Percentiles rank a stretch among this genome's conserved stretches.
These are phyloP conservation scores for Arthrobotrys iridis DNA, from an alignment of 2,329 filamentous ascomycete species.

Conservation along the genomic window DNA sequence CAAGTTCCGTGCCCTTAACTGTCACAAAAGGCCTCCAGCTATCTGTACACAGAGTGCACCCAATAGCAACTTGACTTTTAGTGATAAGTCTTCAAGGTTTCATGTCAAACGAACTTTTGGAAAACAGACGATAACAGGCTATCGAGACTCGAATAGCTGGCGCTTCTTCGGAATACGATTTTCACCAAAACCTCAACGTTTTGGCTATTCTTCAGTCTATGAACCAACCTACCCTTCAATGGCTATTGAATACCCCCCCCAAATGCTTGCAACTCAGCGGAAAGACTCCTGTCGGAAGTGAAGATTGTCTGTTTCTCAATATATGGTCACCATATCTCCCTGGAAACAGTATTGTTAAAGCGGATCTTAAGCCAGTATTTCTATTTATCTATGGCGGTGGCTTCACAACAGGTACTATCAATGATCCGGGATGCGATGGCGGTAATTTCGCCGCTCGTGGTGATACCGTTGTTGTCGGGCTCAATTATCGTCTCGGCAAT, in stretches of 20 bases:
- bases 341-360: conserved; percentile 47
- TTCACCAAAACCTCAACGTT: conserved; percentile 63
- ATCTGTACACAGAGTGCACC: conserved; percentile 64
- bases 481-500: conserved; percentile 61
- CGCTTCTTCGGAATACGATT: conserved; percentile 67
- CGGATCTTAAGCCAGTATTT: conserved; percentile 64
- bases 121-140: conserved; percentile 61
- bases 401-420: conserved; percentile 62
- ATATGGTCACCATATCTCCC: conserved; percentile 59
- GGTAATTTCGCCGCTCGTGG: conserved; percentile 64
- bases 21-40: conserved; percentile 59
- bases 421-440: conserved; percentile 62
- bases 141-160: conserved; percentile 65
- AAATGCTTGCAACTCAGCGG: conserved; percentile 61
- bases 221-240: conserved; percentile 59
- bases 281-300: conserved; percentile 62
- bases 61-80: conserved; percentile 60
- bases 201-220: conserved; percentile 64
- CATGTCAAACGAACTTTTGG: conserved; percentile 62
- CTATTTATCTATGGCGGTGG: conserved; percentile 65
- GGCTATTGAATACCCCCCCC: conserved; percentile 61
- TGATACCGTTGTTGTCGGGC: conserved; percentile 63
- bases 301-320: conserved; percentile 66
- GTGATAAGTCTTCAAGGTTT: conserved; percentile 61
- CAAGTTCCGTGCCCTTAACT: conserved; percentile 49